Conservation (phyloP, 768 basidiomycete species). For the Tulasnella sp. region DNA sequence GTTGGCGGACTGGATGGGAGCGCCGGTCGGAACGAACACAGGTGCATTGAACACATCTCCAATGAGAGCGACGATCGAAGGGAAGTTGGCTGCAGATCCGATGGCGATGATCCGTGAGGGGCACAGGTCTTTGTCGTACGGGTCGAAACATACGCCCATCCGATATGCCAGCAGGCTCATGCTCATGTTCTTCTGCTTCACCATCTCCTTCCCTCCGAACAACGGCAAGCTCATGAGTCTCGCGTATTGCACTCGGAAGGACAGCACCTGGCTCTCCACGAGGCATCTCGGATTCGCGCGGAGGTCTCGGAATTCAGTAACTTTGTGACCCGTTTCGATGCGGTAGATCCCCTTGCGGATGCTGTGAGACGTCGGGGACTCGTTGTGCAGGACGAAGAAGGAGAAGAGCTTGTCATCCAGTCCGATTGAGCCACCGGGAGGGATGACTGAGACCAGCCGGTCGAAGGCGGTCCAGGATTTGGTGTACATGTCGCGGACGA, state of each 20-base stretch:
- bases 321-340: conserved; percentile 81
- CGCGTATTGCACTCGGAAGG: conserved; percentile 75
- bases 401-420: conserved; percentile 86
- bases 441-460: conserved; percentile 75
- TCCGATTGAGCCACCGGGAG: conserved; percentile 85
- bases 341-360: conserved; percentile 62
- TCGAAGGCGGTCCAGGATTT: conserved; percentile 91
- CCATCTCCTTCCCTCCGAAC: neutral
- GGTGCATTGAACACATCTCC: conserved; percentile 77
- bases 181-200: neutral
- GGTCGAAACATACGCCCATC: conserved; percentile 63
- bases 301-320: conserved; percentile 78
- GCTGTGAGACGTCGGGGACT: conserved; percentile 63
- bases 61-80: conserved; percentile 64
- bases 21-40: conserved; percentile 47
- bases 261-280: conserved; percentile 67
- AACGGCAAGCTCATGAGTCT: conserved; percentile 37
- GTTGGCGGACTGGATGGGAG: conserved; percentile 26
- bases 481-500: conserved; percentile 84
- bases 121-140: conserved; percentile 57
- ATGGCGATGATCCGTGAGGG: conserved; percentile 58
- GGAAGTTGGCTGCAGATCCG: conserved; percentile 77
- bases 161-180: conserved; percentile 19
- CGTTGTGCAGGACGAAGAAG: conserved; percentile 78
- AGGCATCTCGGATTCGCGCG: conserved; percentile 82